Conservation (phyloP, 345 rosid genomes). For the Luvunga scandens region DNA sequence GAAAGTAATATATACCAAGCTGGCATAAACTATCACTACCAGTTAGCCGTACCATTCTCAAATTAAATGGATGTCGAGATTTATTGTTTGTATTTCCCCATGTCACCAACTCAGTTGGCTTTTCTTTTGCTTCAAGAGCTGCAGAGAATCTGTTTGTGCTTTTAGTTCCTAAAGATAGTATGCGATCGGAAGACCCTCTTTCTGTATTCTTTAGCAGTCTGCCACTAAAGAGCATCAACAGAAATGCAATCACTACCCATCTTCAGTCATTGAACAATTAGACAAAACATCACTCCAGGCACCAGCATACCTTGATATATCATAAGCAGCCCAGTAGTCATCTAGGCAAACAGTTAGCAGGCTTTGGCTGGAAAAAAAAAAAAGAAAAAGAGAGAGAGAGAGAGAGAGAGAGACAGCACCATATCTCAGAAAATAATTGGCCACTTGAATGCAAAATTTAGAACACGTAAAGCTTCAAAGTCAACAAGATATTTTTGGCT, state of each 20-base stretch:
- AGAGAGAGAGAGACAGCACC: not conserved
- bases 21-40: not conserved
- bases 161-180: constrained; percentile 11
- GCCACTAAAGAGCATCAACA: constrained; percentile 25
- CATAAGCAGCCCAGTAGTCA: constrained; percentile 65
- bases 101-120: constrained; percentile 12
- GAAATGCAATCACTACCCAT: not conserved
- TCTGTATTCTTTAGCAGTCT: constrained; percentile 37
- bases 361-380: constrained; percentile 45
- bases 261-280: not conserved
- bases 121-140: constrained; percentile 30
- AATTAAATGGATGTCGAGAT: not conserved
- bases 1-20: not conserved
- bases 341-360: constrained; percentile 52
- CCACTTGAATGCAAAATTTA: not conserved
- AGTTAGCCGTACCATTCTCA: constrained; percentile 29
- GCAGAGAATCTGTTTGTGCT: constrained; percentile 17
- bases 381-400: too few species aligned
- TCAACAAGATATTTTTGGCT: constrained; percentile 8
- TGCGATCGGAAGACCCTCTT: constrained; percentile 21
- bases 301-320: constrained; percentile 46
- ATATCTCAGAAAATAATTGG: constrained; percentile 11
- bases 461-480: not conserved
- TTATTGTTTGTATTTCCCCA: constrained; percentile 23
- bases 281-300: not conserved